These are phyloP conservation scores for Septoria linicola DNA, from an alignment of 2,329 filamentous ascomycete species.

Conservation along the genomic window DNA sequence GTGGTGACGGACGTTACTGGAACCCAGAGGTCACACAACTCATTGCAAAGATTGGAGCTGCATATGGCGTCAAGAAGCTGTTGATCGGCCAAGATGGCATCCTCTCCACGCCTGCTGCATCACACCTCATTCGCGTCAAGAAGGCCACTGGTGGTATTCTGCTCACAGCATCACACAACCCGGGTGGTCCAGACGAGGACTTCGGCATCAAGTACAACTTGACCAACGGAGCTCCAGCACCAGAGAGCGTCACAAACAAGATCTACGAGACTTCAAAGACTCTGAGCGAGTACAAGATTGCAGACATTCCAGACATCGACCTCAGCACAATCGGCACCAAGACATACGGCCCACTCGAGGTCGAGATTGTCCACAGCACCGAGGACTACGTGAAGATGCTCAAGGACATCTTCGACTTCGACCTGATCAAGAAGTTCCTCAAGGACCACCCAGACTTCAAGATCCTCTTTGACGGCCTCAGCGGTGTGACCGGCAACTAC, in stretches of 20 bases:
- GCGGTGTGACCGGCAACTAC: conserved; percentile 93
- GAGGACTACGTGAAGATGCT: conserved; percentile 91
- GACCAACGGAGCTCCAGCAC: conserved; percentile 90
- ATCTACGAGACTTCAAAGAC: conserved; percentile 91
- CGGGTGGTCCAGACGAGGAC: conserved; percentile 92
- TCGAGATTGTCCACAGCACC: conserved; percentile 92
- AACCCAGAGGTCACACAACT: conserved; percentile 95
- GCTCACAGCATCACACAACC: conserved; percentile 96
- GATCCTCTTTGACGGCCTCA: conserved; percentile 90
- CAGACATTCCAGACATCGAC: conserved; percentile 82
- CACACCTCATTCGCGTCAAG: conserved; percentile 90
- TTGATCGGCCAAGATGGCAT: conserved; percentile 95
- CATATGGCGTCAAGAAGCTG: conserved; percentile 98
- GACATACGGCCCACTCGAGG: conserved; percentile 82
- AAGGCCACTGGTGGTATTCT: conserved; percentile 96
- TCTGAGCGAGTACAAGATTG: conserved; percentile 87
- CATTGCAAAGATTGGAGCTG: conserved; percentile 95
- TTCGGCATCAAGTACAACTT: conserved; percentile 99
- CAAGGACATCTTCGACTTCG: conserved; percentile 98
- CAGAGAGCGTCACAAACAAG: conserved; percentile 96
- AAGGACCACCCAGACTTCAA: conserved; percentile 86
- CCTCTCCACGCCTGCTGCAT: conserved; percentile 91
- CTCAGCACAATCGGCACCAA: conserved; percentile 77
- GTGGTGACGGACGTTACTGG: conserved; percentile 94
- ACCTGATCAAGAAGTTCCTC: conserved; percentile 93